Evolutionary conservation across 495 filamentous ascomycete genomes (phyloP).

Genomic region (Talaromyces borbonicus): DNA sequence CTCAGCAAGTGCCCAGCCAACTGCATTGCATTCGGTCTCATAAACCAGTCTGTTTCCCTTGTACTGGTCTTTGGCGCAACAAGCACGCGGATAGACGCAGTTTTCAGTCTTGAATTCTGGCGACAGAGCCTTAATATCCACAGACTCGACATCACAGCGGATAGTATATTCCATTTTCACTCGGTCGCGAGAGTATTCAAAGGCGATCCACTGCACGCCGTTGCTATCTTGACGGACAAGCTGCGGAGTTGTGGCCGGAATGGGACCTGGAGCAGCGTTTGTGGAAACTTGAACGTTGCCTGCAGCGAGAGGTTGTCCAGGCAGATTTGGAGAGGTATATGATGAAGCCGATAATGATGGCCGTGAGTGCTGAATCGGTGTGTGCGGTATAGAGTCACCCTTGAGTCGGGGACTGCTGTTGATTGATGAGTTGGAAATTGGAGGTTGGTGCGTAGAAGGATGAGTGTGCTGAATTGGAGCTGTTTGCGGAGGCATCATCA

Average conservation of each 20-base stretch:
- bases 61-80: conserved; percentile 92
- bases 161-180: conserved; percentile 99
- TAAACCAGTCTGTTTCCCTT: conserved; percentile 89
- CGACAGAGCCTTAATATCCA: conserved; percentile 75
- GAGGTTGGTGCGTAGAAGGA: conserved; percentile 43
- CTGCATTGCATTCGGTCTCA: conserved; percentile 97
- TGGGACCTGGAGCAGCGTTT: conserved; percentile 92
- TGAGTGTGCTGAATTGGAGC: conserved; percentile 20
- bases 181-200: conserved; percentile 93
- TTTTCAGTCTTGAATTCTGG: conserved; percentile 94
- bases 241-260: conserved; percentile 92
- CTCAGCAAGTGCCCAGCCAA: conserved; percentile 92
- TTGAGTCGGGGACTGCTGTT: conserved; percentile 28
- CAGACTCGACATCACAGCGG: conserved; percentile 93
- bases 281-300: conserved; percentile 51
- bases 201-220: conserved; percentile 97
- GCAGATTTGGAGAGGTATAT: conserved; percentile 22
- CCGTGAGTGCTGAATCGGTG: conserved; percentile 20
- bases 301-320: conserved; percentile 45
- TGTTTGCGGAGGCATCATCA: conserved; percentile 62
- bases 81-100: conserved; percentile 93
- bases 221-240: conserved; percentile 94
- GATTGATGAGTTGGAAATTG: conserved; percentile 12
- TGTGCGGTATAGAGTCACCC: conserved; percentile 25
- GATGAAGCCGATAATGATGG: conserved; percentile 32